A percentile compares a stretch with the other conserved stretches of the same genome.
Conservation (phyloP, 345 rosid species). For the Geranium rotundifolium region DNA sequence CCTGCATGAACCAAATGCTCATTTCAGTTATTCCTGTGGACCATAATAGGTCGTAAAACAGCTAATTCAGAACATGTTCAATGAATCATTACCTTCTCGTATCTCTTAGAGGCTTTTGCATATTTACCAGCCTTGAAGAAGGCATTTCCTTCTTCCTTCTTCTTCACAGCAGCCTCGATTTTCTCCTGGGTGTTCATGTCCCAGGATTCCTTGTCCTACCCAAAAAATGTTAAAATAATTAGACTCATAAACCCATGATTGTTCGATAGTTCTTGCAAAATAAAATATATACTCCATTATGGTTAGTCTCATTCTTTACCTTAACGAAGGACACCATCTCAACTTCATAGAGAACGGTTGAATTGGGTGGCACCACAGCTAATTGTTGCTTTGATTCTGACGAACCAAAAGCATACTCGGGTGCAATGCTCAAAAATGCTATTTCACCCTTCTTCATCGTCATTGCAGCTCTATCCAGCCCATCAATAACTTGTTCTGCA, state of each 20-base stretch:
- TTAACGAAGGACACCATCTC: conserved; percentile 66
- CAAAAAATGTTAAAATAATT: neutral
- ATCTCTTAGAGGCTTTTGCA: conserved; percentile 68
- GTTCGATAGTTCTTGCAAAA: too few relatives aligned
- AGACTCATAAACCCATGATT: neutral
- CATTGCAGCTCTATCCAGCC: conserved; percentile 73
- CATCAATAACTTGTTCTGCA: conserved; percentile 83
- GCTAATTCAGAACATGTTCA: neutral
- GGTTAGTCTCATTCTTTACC: conserved; percentile 22
- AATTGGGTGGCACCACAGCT: conserved; percentile 62
- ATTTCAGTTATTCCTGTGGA: neutral
- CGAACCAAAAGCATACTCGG: conserved; percentile 81
- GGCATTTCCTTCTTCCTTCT: conserved; percentile 89
- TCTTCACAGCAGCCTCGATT: conserved; percentile 76
- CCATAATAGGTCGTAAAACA: neutral
- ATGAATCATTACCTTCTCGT: conserved; percentile 57
- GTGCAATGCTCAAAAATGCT: conserved; percentile 55
- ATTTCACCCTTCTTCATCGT: conserved; percentile 90
- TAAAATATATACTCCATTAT: neutral
- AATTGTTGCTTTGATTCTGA: conserved; percentile 61
- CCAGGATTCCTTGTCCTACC: conserved; percentile 92
- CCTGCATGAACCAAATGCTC: conserved; percentile 26
- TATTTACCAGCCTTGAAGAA: conserved; percentile 77
- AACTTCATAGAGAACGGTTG: conserved; percentile 62
- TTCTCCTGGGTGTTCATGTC: conserved; percentile 85